Evolutionary conservation across 176 grass and related monocot genomes (phyloP).

Genomic region (Saccharum spontaneum): DNA sequence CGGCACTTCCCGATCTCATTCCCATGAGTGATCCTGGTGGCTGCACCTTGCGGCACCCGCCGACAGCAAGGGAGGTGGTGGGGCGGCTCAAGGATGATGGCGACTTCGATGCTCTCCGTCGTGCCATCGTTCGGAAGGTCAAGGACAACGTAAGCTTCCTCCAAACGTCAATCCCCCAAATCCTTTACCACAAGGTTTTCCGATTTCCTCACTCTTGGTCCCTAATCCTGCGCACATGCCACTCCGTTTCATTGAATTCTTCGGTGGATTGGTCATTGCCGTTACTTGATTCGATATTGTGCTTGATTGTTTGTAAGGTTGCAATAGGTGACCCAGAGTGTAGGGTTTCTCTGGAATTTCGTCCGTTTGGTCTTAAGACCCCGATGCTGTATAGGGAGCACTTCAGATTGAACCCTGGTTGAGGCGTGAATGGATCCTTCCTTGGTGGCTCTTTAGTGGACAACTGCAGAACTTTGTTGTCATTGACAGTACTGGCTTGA

Average conservation of each 20-base stretch:
- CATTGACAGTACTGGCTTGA: neutral
- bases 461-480: neutral
- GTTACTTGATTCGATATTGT: neutral
- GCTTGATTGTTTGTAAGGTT: slow-evolving; percentile 21
- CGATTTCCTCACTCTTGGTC: neutral
- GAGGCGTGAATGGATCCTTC: neutral
- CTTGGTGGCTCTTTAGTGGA: slow-evolving; percentile 1
- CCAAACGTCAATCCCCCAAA: neutral
- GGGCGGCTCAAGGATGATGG: slow-evolving; percentile 68
- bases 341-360: neutral
- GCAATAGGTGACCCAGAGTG: neutral
- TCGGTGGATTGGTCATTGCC: neutral
- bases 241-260: neutral
- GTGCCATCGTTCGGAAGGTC: slow-evolving; percentile 62
- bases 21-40: slow-evolving; percentile 26
- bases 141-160: slow-evolving; percentile 63
- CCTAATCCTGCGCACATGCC: neutral
- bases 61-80: slow-evolving; percentile 56
- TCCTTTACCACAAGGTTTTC: neutral
- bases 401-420: neutral
- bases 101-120: slow-evolving; percentile 62
- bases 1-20: neutral
- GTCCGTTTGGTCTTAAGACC: neutral
- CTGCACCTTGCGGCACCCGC: slow-evolving; percentile 2
- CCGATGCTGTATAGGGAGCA: neutral